Percentiles rank a stretch among this genome's conserved stretches.
Evolutionary conservation across 169 alveolate species (phyloP).

Genomic region (Eimeria brunetti): DNA sequence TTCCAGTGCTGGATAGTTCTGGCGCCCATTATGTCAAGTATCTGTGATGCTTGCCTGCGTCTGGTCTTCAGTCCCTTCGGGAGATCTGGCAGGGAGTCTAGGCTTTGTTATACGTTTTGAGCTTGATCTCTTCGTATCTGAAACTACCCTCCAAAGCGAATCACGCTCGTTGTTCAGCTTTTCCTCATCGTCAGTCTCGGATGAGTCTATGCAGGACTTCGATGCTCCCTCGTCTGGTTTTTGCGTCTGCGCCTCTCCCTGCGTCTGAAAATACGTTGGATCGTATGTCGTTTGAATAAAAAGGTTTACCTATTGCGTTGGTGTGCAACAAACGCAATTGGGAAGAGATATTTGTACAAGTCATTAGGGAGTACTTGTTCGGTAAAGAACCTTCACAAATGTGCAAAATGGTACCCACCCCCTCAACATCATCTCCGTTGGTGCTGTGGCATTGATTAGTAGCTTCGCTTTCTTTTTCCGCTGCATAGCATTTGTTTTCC

Average conservation of each 20-base stretch:
- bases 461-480: background rate
- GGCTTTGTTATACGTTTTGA: background rate
- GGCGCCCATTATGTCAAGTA: background rate
- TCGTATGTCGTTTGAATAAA: background rate
- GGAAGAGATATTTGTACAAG: background rate
- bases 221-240: background rate
- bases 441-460: background rate
- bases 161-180: background rate
- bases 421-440: background rate
- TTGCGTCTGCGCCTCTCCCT: background rate
- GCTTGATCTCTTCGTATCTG: background rate
- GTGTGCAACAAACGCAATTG: background rate
- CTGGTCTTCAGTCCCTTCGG: background rate
- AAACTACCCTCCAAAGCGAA: conserved; percentile 3
- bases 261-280: background rate
- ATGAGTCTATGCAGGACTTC: background rate
- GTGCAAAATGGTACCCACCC: background rate
- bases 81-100: background rate
- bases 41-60: conserved; percentile 7
- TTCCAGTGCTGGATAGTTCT: background rate
- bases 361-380: background rate
- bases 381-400: background rate
- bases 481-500: background rate
- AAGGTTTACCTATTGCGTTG: too few species aligned
- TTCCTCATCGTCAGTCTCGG: background rate